Evolutionary conservation across 768 basidiomycete genomes (phyloP).

Genomic region (Tylopilus balloui): DNA sequence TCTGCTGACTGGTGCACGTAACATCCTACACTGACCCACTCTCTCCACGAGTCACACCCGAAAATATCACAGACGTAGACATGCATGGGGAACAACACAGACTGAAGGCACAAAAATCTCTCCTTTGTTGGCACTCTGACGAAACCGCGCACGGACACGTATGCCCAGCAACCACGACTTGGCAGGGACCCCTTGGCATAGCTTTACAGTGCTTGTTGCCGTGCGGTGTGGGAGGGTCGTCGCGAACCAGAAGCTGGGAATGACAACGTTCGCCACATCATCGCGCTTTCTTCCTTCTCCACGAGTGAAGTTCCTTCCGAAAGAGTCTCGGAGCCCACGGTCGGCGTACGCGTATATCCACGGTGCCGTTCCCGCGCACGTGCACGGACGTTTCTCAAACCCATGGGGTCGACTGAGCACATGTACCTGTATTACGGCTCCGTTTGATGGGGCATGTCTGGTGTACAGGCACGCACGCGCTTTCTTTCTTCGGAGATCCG

Average conservation of each 20-base stretch:
- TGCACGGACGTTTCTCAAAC: not conserved
- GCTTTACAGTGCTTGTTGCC: constrained; percentile 1
- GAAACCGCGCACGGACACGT: not conserved
- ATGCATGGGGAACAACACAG: not conserved
- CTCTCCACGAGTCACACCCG: too few species aligned
- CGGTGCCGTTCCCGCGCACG: not conserved
- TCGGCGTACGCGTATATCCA: not conserved
- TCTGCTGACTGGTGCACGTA: too few species aligned
- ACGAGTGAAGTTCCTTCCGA: not conserved
- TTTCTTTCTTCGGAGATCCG: not conserved
- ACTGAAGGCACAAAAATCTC: too few species aligned
- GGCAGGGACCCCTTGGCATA: not conserved
- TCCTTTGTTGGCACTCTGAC: not conserved
- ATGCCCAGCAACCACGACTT: not conserved
- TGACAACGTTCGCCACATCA: not conserved
- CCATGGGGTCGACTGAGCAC: not conserved
- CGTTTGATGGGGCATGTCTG: too few species aligned
- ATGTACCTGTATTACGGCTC: too few species aligned
- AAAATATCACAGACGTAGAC: too few species aligned
- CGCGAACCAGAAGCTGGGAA: not conserved
- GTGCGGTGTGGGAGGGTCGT: not conserved
- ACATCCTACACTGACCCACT: too few species aligned
- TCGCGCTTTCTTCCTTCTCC: not conserved
- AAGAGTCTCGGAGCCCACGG: not conserved
- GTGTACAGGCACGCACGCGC: not conserved